Evolutionary conservation across 2,329 filamentous ascomycete species (phyloP).

Genomic region (Boeremia lycopersici): DNA sequence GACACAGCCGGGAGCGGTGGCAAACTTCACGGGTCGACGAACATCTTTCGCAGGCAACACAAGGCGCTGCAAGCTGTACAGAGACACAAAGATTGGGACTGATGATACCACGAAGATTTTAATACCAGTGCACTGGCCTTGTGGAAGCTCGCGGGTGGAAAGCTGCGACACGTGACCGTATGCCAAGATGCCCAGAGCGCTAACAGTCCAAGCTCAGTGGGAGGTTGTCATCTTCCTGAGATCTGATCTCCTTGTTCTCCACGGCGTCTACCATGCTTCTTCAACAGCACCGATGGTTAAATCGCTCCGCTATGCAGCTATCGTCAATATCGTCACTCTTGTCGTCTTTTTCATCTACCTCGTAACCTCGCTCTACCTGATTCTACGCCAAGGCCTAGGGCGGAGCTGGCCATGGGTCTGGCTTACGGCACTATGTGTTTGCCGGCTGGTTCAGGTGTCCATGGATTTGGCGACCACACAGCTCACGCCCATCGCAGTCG

Average conservation of each 20-base stretch:
- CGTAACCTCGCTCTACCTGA: constrained; percentile 35
- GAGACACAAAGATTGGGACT: not conserved
- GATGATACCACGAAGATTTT: not conserved
- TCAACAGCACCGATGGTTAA: constrained; percentile 28
- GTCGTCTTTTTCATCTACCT: constrained; percentile 42
- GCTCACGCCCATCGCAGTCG: constrained; percentile 25
- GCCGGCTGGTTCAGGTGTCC: constrained; percentile 43
- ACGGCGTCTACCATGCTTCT: constrained; percentile 26
- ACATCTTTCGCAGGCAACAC: not conserved
- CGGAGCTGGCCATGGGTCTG: constrained; percentile 45
- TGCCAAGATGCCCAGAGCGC: constrained; percentile 7
- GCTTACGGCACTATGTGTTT: constrained; percentile 38
- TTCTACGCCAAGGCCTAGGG: constrained; percentile 40
- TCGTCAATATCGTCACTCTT: constrained; percentile 44
- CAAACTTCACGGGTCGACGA: constrained; percentile 7
- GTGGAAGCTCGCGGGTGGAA: not conserved
- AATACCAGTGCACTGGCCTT: not conserved
- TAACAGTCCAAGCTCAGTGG: constrained; percentile 6
- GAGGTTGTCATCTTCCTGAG: not conserved
- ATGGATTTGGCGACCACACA: constrained; percentile 45
- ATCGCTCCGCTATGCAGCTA: constrained; percentile 31
- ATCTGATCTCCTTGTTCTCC: constrained; percentile 5
- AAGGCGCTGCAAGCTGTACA: not conserved
- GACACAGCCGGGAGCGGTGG: constrained; percentile 13
- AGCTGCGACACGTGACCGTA: constrained; percentile 1